Base-by-base conservation (phyloP, 345 rosid genomes). In the Citrus reticulata region DNA sequence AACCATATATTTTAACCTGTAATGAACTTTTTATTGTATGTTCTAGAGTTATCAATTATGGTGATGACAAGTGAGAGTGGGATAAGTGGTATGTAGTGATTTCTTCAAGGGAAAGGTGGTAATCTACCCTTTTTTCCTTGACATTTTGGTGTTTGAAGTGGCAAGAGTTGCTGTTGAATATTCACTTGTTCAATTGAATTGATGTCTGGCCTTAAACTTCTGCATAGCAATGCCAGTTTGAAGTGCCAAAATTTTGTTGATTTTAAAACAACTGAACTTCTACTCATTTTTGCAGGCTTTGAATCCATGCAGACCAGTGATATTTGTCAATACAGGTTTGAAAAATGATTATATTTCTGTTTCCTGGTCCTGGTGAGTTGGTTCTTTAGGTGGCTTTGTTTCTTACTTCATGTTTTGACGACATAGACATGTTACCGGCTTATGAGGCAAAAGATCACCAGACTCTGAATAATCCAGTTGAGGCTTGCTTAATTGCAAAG, bases 281-380 rank as follows among this genome's bases (percentile, higher is more conserved):
- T 78, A 16, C 74, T 62, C 76, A 57, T 83, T 66, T 66, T 78
- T 84, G 85, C 85, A 95, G 98, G 97, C 87, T 83, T 74, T 95
- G 83, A 83, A 90, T 85, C 96, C 98, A 68, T 80, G 80, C 79
- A 85, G 83, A 83, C 80, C 97, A 32, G 93, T 91, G 75, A 79
- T 90, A 81, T 95, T 92, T 82, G 78, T 93, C 58, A 86, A 92
- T 79, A 91, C 99, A 85, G 99, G 99, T 95, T 54, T 51, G 87
- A 66, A n/a, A 29, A 57, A 65, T 30, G 49, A 58, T 73, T 79
- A 60, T 16, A 75, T 70, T 55, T 54, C 39, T 39, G 32, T 72
- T 74, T 79, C 69, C 63, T 22, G 49, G 57, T 79, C 69, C 63
- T 22, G 40, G 61, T 70, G 39, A 63, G 42, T 34, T 68, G 55